phyloP scores from a whole-genome alignment of 306 rosid genomes.

The Ceratonia siliqua region DNA sequence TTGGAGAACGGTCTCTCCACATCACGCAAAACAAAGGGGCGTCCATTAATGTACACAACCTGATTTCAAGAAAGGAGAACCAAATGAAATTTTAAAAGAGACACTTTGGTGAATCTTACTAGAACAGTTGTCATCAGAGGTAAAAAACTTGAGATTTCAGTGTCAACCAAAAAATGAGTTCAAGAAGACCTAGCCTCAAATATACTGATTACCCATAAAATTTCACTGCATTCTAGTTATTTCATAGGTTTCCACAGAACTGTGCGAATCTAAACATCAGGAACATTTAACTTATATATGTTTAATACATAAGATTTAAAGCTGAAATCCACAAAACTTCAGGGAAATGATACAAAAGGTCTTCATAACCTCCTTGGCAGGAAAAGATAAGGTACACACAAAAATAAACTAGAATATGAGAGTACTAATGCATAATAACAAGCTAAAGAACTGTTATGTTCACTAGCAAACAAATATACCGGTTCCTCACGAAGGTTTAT shows the following conservation, averaged over 20 bases:
- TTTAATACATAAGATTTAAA: background rate
- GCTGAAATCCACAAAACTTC: background rate
- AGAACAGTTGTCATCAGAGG: slow-evolving; percentile 1
- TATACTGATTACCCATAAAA: no score
- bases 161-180: no score
- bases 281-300: background rate
- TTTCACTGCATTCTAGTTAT: no score
- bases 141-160: no score
- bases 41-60: slow-evolving; percentile 89
- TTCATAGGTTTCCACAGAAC: no score
- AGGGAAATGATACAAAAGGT: background rate
- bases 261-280: background rate
- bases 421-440: background rate
- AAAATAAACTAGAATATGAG: background rate
- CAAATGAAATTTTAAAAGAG: background rate
- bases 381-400: background rate
- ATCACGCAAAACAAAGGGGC: slow-evolving; percentile 91
- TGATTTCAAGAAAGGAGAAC: slow-evolving; percentile 42
- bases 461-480: slow-evolving; percentile 37
- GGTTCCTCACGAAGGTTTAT: slow-evolving; percentile 94
- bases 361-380: background rate
- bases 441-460: background rate
- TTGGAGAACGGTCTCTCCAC: slow-evolving; percentile 92
- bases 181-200: no score
- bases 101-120: background rate